Evolutionary conservation across 2,329 filamentous ascomycete species (phyloP).

Genomic region (Erysiphe pulchra): DNA sequence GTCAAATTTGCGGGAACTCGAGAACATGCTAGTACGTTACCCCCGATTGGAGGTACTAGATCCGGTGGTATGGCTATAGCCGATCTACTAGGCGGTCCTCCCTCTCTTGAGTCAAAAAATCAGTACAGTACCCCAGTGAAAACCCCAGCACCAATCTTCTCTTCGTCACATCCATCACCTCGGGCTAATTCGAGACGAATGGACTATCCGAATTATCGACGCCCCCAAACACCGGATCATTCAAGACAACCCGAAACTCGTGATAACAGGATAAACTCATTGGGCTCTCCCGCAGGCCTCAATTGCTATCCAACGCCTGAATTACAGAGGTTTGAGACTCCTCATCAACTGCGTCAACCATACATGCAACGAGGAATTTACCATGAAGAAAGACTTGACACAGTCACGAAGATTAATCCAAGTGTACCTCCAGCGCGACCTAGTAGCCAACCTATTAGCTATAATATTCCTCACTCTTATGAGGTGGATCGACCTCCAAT

Average conservation of each 20-base stretch:
- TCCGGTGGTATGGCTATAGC: constrained; percentile 42
- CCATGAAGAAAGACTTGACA: constrained; percentile 21
- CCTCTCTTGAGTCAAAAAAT: constrained; percentile 19
- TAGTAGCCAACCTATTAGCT: constrained; percentile 12
- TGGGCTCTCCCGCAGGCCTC: constrained; percentile 16
- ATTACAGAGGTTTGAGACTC: constrained; percentile 30
- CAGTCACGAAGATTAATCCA: constrained; percentile 9
- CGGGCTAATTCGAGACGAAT: constrained; percentile 18
- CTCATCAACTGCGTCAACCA: constrained; percentile 20
- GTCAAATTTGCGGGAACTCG: constrained; percentile 21
- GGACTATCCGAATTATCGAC: constrained; percentile 35
- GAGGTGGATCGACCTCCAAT: constrained; percentile 16
- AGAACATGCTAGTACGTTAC: constrained; percentile 24
- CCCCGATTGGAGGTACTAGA: constrained; percentile 23
- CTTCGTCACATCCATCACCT: constrained; percentile 15
- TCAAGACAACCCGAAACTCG: constrained; percentile 21
- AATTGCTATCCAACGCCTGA: constrained; percentile 26
- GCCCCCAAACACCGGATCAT: constrained; percentile 51
- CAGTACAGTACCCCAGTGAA: constrained; percentile 21
- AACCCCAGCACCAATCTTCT: constrained; percentile 14
- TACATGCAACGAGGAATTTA: constrained; percentile 24
- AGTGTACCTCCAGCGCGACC: constrained; percentile 9
- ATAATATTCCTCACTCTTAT: constrained; percentile 17
- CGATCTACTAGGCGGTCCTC: constrained; percentile 36
- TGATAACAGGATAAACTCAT: constrained; percentile 15